phyloP scores from a whole-genome alignment of 345 rosid genomes.

The Rhodamnia rubescens region DNA sequence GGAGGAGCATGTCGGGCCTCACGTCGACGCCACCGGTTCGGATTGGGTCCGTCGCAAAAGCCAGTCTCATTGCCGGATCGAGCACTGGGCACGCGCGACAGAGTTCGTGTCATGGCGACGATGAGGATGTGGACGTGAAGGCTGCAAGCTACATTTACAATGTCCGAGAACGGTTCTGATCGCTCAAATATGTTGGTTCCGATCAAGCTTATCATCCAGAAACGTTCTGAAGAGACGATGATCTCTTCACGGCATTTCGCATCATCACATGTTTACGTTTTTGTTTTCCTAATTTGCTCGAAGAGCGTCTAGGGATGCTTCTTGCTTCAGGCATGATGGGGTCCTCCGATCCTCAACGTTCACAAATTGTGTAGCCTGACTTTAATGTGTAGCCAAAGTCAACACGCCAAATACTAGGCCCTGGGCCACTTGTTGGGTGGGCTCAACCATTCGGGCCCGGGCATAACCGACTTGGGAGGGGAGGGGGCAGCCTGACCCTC shows the following conservation, averaged over 20 bases:
- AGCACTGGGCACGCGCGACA: neutral
- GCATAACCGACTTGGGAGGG: no score
- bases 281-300: neutral
- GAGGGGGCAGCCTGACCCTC: no score
- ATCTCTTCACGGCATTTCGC: neutral
- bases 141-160: conserved; percentile 23
- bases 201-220: neutral
- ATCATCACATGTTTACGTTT: neutral
- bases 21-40: neutral
- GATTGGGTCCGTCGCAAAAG: neutral
- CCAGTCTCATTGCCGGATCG: neutral
- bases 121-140: conserved; percentile 31
- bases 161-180: no score
- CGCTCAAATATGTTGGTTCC: conserved; percentile 10
- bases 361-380: neutral
- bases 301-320: neutral
- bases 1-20: neutral
- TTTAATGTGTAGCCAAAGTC: neutral
- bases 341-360: neutral
- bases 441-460: neutral
- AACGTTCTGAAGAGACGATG: neutral
- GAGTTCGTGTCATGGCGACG: neutral
- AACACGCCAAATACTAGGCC: neutral
- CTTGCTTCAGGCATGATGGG: neutral
- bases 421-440: neutral